Base-by-base conservation (phyloP, 441 rosid species). In the Lagerstroemia fauriei region DNA sequence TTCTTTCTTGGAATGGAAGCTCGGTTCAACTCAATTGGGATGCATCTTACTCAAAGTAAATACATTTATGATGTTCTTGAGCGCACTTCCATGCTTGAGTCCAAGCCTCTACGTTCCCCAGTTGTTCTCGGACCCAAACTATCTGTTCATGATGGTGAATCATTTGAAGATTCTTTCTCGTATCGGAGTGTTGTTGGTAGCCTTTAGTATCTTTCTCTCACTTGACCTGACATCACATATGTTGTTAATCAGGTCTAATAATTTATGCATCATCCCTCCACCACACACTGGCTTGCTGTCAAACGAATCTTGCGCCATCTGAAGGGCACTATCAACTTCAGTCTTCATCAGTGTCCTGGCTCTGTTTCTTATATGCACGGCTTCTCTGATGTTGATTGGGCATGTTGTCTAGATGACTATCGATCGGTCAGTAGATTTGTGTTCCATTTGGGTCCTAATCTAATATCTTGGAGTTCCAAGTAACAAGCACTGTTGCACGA, bases 381-480 rank as follows among this genome's bases (percentile, higher is more conserved):
- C 3, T 79, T 29, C n/a, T 11, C 66, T n/a, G 61, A 76, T 76
- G 75, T 29, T 31, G 34, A 71, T 51, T 80, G 65, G 68, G 82
- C 38, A 9, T 6, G 76, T 9, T 18, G 24, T 48, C 48, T 25
- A 6, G 25, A 57, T 20, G 24, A 57, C 20, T 7, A 25, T 6
- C 25, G 4, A 17, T 63, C 32, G 3, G 57, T 51, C 57, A 51
- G 57, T 18, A 18, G 57, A 14, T 51, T 51, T 51, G 4, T 51
- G 14, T 12, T 51, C 57, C 12, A 12, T 18, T 51, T 51, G 3
- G 57, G 57, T 14, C 57, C 57, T 18, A 51, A 51, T 18, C 12
- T 51, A 51, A 51, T 51, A 12, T 51, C 57, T 51, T 51, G 57
- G 57, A 51, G 57, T 18, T 51, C 57, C 18, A 51, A 51, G 57